phyloP scores from a whole-genome alignment of 2,329 filamentous ascomycete species.

The Emericellopsis cladophorae region DNA sequence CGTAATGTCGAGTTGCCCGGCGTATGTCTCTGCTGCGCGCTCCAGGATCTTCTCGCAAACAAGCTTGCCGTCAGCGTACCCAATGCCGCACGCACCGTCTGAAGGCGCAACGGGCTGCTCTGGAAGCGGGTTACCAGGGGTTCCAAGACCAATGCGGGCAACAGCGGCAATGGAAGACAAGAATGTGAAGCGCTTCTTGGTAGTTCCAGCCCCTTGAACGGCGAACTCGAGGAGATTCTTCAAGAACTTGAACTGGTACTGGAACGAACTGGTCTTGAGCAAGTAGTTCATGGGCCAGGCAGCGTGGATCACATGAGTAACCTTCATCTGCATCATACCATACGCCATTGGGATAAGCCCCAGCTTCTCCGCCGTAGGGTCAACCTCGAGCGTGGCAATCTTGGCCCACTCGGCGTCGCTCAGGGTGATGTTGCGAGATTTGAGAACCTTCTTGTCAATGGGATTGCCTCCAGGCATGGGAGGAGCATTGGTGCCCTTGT shows the following conservation, averaged over 20 bases:
- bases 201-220: neutral
- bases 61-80: constrained; percentile 10
- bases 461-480: neutral
- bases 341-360: constrained; percentile 6
- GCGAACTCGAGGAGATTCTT: constrained; percentile 7
- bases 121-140: constrained; percentile 3
- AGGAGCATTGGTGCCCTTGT: neutral
- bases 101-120: constrained; percentile 3
- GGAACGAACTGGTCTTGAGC: constrained; percentile 7
- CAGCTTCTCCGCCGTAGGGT: constrained; percentile 6
- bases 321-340: constrained; percentile 3
- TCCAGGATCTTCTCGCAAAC: constrained; percentile 10
- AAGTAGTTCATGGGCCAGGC: constrained; percentile 13
- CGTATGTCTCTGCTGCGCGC: neutral
- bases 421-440: constrained; percentile 3
- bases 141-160: constrained; percentile 4
- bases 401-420: constrained; percentile 6
- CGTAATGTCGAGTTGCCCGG: neutral
- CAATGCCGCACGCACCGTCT: constrained; percentile 7
- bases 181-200: constrained; percentile 12
- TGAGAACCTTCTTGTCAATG: constrained; percentile 1
- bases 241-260: constrained; percentile 9
- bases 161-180: constrained; percentile 16
- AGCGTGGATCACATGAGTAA: constrained; percentile 9
- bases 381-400: constrained; percentile 5